Evolutionary conservation across 352 stramenopile genomes (phyloP).

Genomic region (Phytophthora colocasiae): DNA sequence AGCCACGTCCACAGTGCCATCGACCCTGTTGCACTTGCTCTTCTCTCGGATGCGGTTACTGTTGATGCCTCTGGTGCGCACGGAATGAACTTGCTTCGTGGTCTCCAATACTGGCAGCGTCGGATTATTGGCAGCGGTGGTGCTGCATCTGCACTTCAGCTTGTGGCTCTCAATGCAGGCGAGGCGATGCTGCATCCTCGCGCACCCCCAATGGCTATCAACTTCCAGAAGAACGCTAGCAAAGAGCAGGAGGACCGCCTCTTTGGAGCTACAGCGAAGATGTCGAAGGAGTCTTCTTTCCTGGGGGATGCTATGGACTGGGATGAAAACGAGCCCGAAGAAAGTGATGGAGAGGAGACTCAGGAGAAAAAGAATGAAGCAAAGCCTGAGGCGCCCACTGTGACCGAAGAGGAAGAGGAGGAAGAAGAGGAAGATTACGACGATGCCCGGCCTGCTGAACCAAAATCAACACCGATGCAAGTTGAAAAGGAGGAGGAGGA

Average conservation of each 20-base stretch:
- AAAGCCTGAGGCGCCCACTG: conserved; percentile 11
- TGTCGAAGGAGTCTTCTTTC: conserved; percentile 10
- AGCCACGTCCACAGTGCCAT: conserved; percentile 31
- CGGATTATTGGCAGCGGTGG: conserved; percentile 24
- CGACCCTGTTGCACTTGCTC: conserved; percentile 54
- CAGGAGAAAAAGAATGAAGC: conserved; percentile 2
- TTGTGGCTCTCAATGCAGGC: conserved; percentile 65
- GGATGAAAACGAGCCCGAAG: conserved; percentile 41
- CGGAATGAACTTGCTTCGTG: conserved; percentile 58
- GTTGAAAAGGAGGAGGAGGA: conserved; percentile 10
- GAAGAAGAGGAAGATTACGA: conserved; percentile 55
- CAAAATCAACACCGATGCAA: conserved; percentile 20
- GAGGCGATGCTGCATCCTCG: conserved; percentile 80
- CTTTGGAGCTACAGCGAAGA: conserved; percentile 4
- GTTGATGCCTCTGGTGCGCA: conserved; percentile 63
- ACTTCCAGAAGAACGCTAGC: conserved; percentile 39
- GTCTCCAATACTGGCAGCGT: conserved; percentile 65
- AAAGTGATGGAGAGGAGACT: conserved; percentile 35
- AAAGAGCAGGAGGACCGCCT: conserved; percentile 27
- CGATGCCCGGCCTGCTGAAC: conserved; percentile 31
- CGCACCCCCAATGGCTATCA: conserved; percentile 70
- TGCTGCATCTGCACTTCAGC: conserved; percentile 44
- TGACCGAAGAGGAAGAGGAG: conserved; percentile 39
- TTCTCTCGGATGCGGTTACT: conserved; percentile 65
- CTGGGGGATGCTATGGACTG: conserved; percentile 44